Base-by-base conservation (phyloP, 2,329 filamentous ascomycete species). In the Fusarium tricinctum region DNA sequence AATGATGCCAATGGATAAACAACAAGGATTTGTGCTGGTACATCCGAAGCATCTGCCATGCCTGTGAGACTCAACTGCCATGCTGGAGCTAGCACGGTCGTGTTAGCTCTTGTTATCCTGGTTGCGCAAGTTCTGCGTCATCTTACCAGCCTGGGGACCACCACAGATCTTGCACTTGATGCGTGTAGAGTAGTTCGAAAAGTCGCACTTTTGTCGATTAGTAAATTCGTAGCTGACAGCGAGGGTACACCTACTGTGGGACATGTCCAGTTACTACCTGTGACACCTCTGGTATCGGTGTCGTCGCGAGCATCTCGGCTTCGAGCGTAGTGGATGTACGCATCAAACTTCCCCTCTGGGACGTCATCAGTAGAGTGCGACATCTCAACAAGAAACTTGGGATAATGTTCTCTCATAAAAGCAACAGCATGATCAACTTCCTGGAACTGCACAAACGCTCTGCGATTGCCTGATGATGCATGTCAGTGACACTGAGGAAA, bases 21-120 rank as follows among this genome's bases (percentile, higher is more conserved):
- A 6, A 96, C 87, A 20, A 96, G 80, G 69, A 94, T 93, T 69
- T 94, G 92, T 1, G 92, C 93, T 2, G 90, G 86, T 0, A 85
- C 78, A 58, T 89, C 78, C 51, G 82, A 80, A 23, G 83, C 81
- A 71, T 86, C 84, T 19, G 82, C 83, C 53, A 81, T 80, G 30
- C 84, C 84, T 20, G 83, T 85, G 7, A 86, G 74, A 45, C 78
- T 81, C 23, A 77, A 69, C 28, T 75, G 75, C 73, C 77, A 77
- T 32, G 74, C 70, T 7, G 74, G 55, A 9, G 71, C 74, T 76
- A 40, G 20, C 48, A 22, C n/a, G 38, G 15, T 7, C 23, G n/a
- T 19, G 35, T 63, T 43, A 63, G 60, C 40, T 6, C 20, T 14
- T 13, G 10, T 28, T 13, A 13, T 6, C 8, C 35, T n/a, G 15